phyloP scores from a whole-genome alignment of 202 grass and related monocot genomes.

The Panicum virgatum region DNA sequence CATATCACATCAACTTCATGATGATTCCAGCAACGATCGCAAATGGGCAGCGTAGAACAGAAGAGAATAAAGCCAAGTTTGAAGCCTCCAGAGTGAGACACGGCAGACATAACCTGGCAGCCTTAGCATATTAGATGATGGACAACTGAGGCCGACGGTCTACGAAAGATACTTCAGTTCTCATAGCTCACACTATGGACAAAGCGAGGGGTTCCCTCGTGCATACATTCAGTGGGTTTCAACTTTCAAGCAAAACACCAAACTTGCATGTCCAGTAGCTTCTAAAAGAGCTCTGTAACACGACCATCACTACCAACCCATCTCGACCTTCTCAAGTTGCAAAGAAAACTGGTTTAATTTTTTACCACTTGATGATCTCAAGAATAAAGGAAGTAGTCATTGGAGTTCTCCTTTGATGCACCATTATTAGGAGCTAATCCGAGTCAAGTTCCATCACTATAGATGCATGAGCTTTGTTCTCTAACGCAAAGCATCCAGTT shows the following conservation, averaged over 20 bases:
- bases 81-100: neutral
- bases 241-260: conserved; percentile 6
- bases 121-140: conserved; percentile 21
- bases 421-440: conserved; percentile 2
- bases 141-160: neutral
- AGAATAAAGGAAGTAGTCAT: neutral
- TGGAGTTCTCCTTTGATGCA: neutral
- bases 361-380: too few relatives aligned
- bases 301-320: neutral
- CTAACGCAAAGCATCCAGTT: neutral
- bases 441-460: neutral
- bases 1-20: neutral
- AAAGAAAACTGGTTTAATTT: too few relatives aligned
- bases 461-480: neutral
- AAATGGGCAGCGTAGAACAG: neutral
- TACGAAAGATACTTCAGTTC: conserved; percentile 7
- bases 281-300: neutral
- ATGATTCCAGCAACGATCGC: neutral
- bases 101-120: neutral
- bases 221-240: neutral
- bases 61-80: neutral
- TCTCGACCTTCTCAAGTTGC: neutral
- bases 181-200: neutral
- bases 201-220: neutral
- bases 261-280: neutral